Conservation (phyloP, 306 rosid species). For the Castanea mollissima region DNA sequence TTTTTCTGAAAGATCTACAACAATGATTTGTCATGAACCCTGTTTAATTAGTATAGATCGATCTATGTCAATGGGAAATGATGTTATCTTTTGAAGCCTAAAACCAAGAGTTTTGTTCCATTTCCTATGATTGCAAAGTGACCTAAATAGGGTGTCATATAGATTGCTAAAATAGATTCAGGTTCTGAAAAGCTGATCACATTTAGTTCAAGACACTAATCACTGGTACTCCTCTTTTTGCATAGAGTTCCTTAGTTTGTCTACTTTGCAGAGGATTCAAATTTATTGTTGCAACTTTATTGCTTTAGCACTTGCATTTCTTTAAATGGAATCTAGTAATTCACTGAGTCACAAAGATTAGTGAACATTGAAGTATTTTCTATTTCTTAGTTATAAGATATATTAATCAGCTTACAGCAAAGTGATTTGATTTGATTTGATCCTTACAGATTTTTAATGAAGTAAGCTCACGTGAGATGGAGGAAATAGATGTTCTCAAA, state of each 20-base stretch:
- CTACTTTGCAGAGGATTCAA: neutral
- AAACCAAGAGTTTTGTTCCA: too few relatives aligned
- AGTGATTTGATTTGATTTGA: conserved; percentile 13
- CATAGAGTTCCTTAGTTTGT: neutral
- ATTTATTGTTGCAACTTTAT: neutral
- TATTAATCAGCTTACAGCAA: conserved; percentile 3
- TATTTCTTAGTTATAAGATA: neutral
- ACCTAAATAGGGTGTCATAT: too few relatives aligned
- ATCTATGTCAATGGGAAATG: neutral
- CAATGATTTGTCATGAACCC: neutral
- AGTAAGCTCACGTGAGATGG: conserved; percentile 98
- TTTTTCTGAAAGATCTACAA: conserved; percentile 2
- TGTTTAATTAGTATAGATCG: neutral
- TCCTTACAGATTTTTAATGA: conserved; percentile 81
- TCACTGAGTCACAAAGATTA: neutral
- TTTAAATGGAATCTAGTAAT: neutral
- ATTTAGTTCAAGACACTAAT: too few relatives aligned
- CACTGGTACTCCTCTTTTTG: neutral
- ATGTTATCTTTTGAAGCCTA: too few relatives aligned
- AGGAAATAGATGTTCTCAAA: conserved; percentile 67
- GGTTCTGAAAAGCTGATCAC: too few relatives aligned
- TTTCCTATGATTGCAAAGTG: too few relatives aligned
- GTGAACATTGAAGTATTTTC: neutral
- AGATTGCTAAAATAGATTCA: too few relatives aligned
- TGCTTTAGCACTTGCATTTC: neutral